phyloP scores from a whole-genome alignment of 352 stramenopile genomes.

The Pythium scleroteichum region DNA sequence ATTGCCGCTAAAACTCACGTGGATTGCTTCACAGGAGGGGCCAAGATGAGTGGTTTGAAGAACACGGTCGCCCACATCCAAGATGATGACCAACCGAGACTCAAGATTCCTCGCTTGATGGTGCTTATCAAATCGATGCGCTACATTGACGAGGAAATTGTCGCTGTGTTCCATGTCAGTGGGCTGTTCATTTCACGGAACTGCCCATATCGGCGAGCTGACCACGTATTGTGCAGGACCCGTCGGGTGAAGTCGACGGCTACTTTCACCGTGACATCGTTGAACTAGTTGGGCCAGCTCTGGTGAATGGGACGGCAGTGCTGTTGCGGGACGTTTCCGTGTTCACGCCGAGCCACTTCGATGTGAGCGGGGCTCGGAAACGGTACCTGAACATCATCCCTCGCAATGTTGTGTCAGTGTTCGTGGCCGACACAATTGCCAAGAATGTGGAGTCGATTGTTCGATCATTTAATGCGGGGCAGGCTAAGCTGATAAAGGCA shows the following conservation, averaged over 20 bases:
- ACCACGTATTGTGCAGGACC: constrained; percentile 45
- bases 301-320: constrained; percentile 50
- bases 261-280: constrained; percentile 85
- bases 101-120: constrained; percentile 62
- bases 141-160: constrained; percentile 85
- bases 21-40: constrained; percentile 36
- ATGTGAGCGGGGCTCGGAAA: constrained; percentile 42
- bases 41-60: constrained; percentile 67
- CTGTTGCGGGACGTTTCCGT: constrained; percentile 72
- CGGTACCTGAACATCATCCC: constrained; percentile 76
- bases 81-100: constrained; percentile 59
- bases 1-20: not conserved
- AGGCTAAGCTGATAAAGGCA: constrained; percentile 34
- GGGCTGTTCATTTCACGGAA: not conserved
- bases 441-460: constrained; percentile 38
- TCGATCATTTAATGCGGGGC: constrained; percentile 46
- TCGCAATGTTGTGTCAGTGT: constrained; percentile 62
- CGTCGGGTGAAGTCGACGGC: constrained; percentile 70
- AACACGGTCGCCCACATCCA: constrained; percentile 59
- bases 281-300: constrained; percentile 59
- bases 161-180: constrained; percentile 71
- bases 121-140: constrained; percentile 77
- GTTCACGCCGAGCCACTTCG: constrained; percentile 58
- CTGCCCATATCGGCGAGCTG: not conserved
- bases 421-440: constrained; percentile 36